A percentile compares a stretch with the other conserved stretches of the same genome.
These are phyloP conservation scores for Pinus albicaulis DNA, from an alignment of 75 land plant genomes.

Conservation along the genomic window DNA sequence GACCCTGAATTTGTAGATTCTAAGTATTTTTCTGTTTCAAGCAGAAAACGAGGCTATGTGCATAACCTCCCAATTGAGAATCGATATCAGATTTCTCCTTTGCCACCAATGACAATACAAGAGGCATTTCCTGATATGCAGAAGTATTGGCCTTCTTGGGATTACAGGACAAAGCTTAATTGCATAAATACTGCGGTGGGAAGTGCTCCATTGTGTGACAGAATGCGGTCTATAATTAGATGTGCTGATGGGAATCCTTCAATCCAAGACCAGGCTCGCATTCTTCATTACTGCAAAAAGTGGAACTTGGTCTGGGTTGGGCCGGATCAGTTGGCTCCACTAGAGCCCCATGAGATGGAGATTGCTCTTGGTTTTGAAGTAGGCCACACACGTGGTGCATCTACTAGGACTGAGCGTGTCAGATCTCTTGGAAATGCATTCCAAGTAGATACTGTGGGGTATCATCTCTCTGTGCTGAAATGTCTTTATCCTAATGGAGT, in stretches of 20 bases:
- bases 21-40: constrained; percentile 44
- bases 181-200: neutral
- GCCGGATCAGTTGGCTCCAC: constrained; percentile 26
- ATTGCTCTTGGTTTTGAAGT: constrained; percentile 38
- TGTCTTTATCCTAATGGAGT: constrained; percentile 32
- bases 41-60: constrained; percentile 55
- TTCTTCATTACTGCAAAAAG: constrained; percentile 39
- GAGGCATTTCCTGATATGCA: constrained; percentile 45
- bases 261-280: constrained; percentile 28
- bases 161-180: constrained; percentile 35
- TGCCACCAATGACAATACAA: constrained; percentile 40
- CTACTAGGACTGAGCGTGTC: constrained; percentile 19
- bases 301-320: constrained; percentile 61
- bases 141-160: constrained; percentile 65
- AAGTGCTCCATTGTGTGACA: neutral
- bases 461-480: constrained; percentile 36
- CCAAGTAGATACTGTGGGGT: constrained; percentile 37
- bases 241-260: constrained; percentile 28
- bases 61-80: constrained; percentile 60
- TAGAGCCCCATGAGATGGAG: constrained; percentile 60
- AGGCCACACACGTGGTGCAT: constrained; percentile 39
- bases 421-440: constrained; percentile 49
- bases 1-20: constrained; percentile 50
- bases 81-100: constrained; percentile 27
- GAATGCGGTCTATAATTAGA: constrained; percentile 4